These are phyloP conservation scores for Monoraphidium neglectum DNA, from an alignment of 139 green algal genomes.

Conservation along the genomic window DNA sequence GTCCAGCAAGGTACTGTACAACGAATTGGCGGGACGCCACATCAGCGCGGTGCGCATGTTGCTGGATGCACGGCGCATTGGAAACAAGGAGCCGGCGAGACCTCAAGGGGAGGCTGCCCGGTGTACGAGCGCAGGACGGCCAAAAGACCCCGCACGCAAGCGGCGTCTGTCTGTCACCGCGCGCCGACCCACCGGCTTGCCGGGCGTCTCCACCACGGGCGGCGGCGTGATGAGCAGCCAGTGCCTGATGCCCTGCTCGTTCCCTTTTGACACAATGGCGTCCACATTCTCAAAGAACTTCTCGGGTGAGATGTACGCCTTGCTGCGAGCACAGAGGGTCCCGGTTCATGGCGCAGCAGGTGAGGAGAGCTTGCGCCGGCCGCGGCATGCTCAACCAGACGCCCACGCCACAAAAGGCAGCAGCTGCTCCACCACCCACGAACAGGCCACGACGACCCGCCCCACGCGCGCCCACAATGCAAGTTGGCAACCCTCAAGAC, in stretches of 20 bases:
- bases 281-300: conserved; percentile 27
- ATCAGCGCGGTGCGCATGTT: neutral
- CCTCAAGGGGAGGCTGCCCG: neutral
- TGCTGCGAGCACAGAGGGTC: neutral
- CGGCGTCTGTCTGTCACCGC: neutral
- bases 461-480: too few species aligned
- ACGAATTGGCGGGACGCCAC: neutral
- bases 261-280: conserved; percentile 3
- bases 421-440: too few species aligned
- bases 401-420: too few species aligned
- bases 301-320: conserved; percentile 23
- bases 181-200: conserved; percentile 1
- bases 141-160: neutral
- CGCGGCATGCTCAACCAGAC: too few species aligned
- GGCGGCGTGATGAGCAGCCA: conserved; percentile 30
- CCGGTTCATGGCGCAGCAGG: neutral
- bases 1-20: neutral
- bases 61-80: neutral
- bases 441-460: too few species aligned
- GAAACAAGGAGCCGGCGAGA: neutral
- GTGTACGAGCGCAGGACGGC: neutral
- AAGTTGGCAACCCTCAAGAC: too few species aligned
- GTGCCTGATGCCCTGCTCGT: neutral
- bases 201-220: conserved; percentile 26
- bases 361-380: too few species aligned